These are phyloP conservation scores for Ophiostoma novo-ulmi DNA, from an alignment of 2,329 filamentous ascomycete species.

Conservation along the genomic window DNA sequence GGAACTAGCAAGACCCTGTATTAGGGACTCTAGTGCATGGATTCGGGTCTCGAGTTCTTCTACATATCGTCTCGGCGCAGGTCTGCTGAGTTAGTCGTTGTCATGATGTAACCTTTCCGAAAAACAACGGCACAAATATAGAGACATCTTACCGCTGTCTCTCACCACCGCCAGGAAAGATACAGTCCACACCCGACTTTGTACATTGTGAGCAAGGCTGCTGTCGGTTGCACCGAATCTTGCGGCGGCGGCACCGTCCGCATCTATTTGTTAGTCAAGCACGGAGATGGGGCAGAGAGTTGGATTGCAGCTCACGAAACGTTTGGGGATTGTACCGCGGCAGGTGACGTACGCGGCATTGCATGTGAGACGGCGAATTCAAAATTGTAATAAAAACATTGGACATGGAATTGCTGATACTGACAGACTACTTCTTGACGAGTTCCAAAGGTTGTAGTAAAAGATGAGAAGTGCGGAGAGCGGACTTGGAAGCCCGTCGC, in stretches of 20 bases:
- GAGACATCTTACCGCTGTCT: neutral
- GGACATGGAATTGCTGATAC: neutral
- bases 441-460: neutral
- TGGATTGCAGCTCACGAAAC: conserved; percentile 31
- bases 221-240: conserved; percentile 8
- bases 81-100: neutral
- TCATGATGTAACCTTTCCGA: neutral
- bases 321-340: neutral
- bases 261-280: neutral
- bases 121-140: no score
- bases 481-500: conserved; percentile 1
- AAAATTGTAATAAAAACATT: neutral
- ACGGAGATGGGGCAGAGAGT: conserved; percentile 32
- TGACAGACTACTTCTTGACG: neutral
- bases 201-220: conserved; percentile 3
- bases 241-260: conserved; percentile 11
- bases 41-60: neutral
- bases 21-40: neutral
- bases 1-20: neutral
- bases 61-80: neutral
- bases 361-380: neutral
- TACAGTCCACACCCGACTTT: neutral
- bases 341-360: neutral
- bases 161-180: conserved; percentile 3
- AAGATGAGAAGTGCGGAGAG: neutral